Percentiles rank a stretch among this genome's conserved stretches.
These are phyloP conservation scores for Plasmodium billcollinsi DNA, from an alignment of 169 alveolate genomes.

Conservation along the genomic window DNA sequence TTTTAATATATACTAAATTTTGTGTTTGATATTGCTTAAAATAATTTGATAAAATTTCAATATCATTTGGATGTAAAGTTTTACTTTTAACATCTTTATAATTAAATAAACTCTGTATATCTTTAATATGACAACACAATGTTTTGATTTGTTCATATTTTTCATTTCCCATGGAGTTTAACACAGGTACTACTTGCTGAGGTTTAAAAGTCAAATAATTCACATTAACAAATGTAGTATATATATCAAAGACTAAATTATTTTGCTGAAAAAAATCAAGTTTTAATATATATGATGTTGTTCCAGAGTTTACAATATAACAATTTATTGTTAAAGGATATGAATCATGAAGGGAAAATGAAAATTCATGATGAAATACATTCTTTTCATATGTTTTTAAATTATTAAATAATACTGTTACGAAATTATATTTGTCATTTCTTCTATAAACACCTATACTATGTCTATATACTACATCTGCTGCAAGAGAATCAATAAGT, in stretches of 20 bases:
- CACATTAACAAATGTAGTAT: constrained; percentile 70
- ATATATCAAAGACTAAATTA: constrained; percentile 55
- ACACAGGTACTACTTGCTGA: constrained; percentile 27
- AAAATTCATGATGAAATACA: constrained; percentile 50
- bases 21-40: constrained; percentile 25
- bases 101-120: constrained; percentile 57
- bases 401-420: constrained; percentile 61
- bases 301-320: constrained; percentile 52
- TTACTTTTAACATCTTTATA: constrained; percentile 56
- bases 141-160: constrained; percentile 26
- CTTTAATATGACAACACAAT: constrained; percentile 35
- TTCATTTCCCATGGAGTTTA: constrained; percentile 8
- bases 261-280: constrained; percentile 60
- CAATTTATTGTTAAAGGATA: constrained; percentile 50
- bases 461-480: constrained; percentile 66
- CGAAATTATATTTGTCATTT: constrained; percentile 49
- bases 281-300: constrained; percentile 58
- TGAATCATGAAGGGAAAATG: constrained; percentile 21
- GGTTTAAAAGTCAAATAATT: constrained; percentile 57
- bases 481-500: constrained; percentile 57
- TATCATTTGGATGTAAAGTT: constrained; percentile 21
- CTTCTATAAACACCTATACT: constrained; percentile 57
- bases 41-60: constrained; percentile 35
- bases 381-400: constrained; percentile 36
- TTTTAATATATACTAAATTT: not conserved